These are phyloP conservation scores for Podospora pseudoanserina DNA, from an alignment of 495 filamentous ascomycete genomes.

Conservation along the genomic window DNA sequence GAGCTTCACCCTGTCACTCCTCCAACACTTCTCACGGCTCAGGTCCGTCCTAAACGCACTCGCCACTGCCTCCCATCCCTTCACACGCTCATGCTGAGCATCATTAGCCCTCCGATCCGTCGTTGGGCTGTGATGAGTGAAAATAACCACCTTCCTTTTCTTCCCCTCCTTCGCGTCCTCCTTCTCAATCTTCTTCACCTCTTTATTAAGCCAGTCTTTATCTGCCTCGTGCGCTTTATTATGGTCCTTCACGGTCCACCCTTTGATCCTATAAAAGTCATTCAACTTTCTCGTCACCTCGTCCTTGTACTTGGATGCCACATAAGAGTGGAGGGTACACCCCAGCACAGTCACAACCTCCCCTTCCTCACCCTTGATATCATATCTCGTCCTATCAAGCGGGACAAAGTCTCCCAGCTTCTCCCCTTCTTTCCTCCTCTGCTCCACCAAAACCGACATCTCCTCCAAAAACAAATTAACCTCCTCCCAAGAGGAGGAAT, in stretches of 20 bases:
- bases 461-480: conserved; percentile 23
- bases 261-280: conserved; percentile 48
- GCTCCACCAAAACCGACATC: conserved; percentile 11
- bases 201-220: conserved; percentile 49
- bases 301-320: conserved; percentile 27
- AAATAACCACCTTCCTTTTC: conserved; percentile 44
- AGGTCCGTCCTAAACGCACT: conserved; percentile 48
- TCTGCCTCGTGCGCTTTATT: conserved; percentile 40
- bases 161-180: conserved; percentile 32
- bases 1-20: conserved; percentile 37
- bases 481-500: conserved; percentile 41
- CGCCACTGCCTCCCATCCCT: not conserved
- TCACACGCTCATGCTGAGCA: conserved; percentile 37
- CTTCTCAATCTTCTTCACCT: conserved; percentile 40
- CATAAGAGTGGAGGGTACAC: conserved; percentile 46
- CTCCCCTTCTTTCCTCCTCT: conserved; percentile 14
- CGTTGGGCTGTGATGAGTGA: conserved; percentile 53
- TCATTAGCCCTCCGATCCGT: conserved; percentile 36
- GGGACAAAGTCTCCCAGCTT: conserved; percentile 44
- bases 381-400: conserved; percentile 43
- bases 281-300: conserved; percentile 37
- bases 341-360: conserved; percentile 43
- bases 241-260: conserved; percentile 49
- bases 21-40: conserved; percentile 40
- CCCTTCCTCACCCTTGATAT: conserved; percentile 22